These are phyloP conservation scores for Amanita muscaria DNA, from an alignment of 768 basidiomycete species.

Conservation along the genomic window DNA sequence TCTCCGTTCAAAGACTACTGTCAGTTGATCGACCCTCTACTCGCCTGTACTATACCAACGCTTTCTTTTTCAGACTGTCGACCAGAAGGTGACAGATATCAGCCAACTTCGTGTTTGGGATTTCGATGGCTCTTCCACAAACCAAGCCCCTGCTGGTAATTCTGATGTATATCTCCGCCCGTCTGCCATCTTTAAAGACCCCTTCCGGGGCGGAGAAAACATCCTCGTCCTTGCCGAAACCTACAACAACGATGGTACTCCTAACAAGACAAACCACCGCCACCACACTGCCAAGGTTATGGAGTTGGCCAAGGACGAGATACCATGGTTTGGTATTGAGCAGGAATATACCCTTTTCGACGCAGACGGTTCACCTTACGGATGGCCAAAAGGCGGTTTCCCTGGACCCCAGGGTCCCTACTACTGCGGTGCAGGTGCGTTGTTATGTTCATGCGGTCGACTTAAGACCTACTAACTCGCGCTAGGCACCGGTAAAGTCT, in stretches of 20 bases:
- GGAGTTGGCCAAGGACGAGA: conserved; percentile 74
- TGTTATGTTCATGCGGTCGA: not conserved
- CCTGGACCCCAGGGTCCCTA: conserved; percentile 99
- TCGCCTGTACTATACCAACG: not conserved
- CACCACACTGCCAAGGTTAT: conserved; percentile 92
- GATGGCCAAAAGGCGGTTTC: conserved; percentile 99
- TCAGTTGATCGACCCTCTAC: conserved; percentile 26
- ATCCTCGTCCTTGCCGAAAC: conserved; percentile 95
- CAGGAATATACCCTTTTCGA: conserved; percentile 99
- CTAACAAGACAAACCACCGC: conserved; percentile 94
- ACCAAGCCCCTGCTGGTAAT: conserved; percentile 91
- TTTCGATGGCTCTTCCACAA: conserved; percentile 97
- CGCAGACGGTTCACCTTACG: conserved; percentile 80
- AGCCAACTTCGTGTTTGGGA: conserved; percentile 95
- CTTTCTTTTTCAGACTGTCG: conserved; percentile 56
- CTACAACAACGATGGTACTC: conserved; percentile 98
- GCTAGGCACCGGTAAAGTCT: conserved; percentile 90
- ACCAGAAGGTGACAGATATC: conserved; percentile 80
- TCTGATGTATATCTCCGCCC: conserved; percentile 99
- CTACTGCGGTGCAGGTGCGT: conserved; percentile 95
- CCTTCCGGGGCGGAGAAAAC: conserved; percentile 98
- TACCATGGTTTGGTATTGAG: conserved; percentile 97
- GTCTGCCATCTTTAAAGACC: conserved; percentile 95
- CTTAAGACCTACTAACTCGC: conserved; percentile 12
- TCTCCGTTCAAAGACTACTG: conserved; percentile 94